Conservation (phyloP, 345 rosid genomes). For the Limnanthes douglasii region DNA sequence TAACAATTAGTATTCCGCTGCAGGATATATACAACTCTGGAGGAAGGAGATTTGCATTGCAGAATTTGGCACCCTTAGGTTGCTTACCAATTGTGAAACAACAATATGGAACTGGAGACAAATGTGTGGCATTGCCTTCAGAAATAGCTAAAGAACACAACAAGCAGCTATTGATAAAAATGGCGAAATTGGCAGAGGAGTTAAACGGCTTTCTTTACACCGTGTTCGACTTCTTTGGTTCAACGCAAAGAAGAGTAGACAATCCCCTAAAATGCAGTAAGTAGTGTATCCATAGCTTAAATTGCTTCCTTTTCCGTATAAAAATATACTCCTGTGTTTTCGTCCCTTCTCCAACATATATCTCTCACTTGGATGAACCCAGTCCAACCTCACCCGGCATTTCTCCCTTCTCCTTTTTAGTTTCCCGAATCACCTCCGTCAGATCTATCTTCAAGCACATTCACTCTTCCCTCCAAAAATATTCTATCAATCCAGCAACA, state of each 20-base stretch:
- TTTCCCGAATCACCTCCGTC: too few species aligned
- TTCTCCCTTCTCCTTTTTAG: too few species aligned
- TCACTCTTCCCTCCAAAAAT: too few species aligned
- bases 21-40: constrained; percentile 13
- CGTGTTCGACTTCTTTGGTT: constrained; percentile 14
- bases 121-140: constrained; percentile 12
- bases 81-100: constrained; percentile 17
- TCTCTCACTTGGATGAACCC: too few species aligned
- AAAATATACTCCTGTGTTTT: too few species aligned
- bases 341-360: too few species aligned
- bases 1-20: too few species aligned
- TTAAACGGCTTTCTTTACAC: constrained; percentile 15
- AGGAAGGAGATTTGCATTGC: constrained; percentile 17
- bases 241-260: constrained; percentile 13
- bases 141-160: constrained; percentile 17
- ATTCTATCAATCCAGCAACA: too few species aligned
- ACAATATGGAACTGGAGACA: constrained; percentile 6
- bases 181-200: constrained; percentile 6
- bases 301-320: too few species aligned
- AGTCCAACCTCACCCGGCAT: too few species aligned
- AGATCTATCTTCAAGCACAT: too few species aligned
- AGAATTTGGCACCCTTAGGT: constrained; percentile 21
- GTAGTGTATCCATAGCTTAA: too few species aligned
- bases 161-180: constrained; percentile 14
- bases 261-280: constrained; percentile 13